Base-by-base conservation (phyloP, 176 grass and related monocot genomes). In the Triticum dicoccoides region DNA sequence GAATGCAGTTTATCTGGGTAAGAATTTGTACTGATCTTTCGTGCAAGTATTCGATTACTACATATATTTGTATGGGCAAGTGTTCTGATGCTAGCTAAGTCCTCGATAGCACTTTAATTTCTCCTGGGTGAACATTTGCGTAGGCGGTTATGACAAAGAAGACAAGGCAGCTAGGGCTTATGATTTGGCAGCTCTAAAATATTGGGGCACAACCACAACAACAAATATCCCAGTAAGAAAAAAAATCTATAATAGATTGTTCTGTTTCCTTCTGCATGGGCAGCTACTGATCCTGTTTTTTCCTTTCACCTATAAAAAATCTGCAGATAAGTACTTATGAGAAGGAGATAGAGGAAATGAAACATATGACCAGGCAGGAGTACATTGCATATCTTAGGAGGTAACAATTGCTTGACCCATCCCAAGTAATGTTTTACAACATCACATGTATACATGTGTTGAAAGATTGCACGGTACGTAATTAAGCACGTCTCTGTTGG, bases 161-260 rank as follows among this genome's bases (percentile, higher is more conserved):
- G 90, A 92, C 41, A 95, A 95, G 75, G 93, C 93, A 77, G 93
- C 93, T 25, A 86, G 93, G 45, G 82, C 93, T 49, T 95, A 95
- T 81, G 93, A 95, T 83, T 78, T 95, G 82, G 93, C 93, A 80
- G 93, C 93, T 86, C 85, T 95, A 54, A 95, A 95, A 83, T 95
- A 95, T 27, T 95, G 93, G 93, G 93, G 93, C 65, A 85, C 90
- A 76, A 92, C 93, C 1, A 92, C 93, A 13, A 89, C 88, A 74
- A 95, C 88, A 56, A 95, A 95, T 89, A 92, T 95, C 24, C 90
- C 90, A 15, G 93, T 95, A 86, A 5, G 80, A n/a, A 63, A n/a
- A 81, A 63, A 27, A 21, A 64, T 69, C 59, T 17, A 33, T 73
- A 47, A 6, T 47, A 47, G 69, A 44, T 85, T 38, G 18, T 54